Evolutionary conservation across 176 grass and related monocot species (phyloP), one percentile per base, ranked within the genome.

Genomic region (Oryza meridionalis): DNA sequence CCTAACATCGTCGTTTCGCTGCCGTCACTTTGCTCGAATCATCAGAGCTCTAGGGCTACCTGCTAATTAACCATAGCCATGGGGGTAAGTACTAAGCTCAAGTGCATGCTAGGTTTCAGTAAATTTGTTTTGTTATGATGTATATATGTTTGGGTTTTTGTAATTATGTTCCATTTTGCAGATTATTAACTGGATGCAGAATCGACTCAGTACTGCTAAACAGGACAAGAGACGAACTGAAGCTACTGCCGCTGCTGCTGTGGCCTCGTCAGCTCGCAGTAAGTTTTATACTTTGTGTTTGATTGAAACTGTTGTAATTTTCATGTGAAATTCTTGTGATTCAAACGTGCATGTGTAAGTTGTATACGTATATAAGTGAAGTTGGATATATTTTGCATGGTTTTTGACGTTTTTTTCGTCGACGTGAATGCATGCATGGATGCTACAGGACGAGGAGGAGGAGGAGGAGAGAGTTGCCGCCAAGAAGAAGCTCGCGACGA

Each of bases 161-260:
- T 35, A 35, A 35, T 35, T 35, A 35, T 35, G 11, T 11, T 25
- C 5, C n/a, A n/a, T 50, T 12, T 3, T 88, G 11, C 66, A 96
- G 96, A 90, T 98, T 85, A 84, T 98, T 19, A 92, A 84, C 79
- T 98, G 96, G 96, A 53, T 98, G 76, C 96, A 98, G 9, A 92
- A 90, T 47, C 94, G 92, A 37, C 50, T 98, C 43, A 83, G 72
- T 14, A 31, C 29, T 31, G 78, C 61, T 66, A 85, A 85, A 25
- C 87, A 90, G 73, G 93, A 99, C n/a, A 96, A 89, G 90, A 88
- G 84, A 77, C 85, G 81, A 44, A 26, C 84, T 12, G 85, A 85
- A 1, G 7, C 58, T 9, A 7, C 55, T 61, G 42, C 53, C 35
- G 35, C 35, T 11, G 72, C 61, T 7, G 25, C 1, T 29, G 58